A percentile compares a stretch with the other conserved stretches of the same genome.
phyloP scores from a whole-genome alignment of 495 filamentous ascomycete genomes.

The Talaromyces trachyspermus region DNA sequence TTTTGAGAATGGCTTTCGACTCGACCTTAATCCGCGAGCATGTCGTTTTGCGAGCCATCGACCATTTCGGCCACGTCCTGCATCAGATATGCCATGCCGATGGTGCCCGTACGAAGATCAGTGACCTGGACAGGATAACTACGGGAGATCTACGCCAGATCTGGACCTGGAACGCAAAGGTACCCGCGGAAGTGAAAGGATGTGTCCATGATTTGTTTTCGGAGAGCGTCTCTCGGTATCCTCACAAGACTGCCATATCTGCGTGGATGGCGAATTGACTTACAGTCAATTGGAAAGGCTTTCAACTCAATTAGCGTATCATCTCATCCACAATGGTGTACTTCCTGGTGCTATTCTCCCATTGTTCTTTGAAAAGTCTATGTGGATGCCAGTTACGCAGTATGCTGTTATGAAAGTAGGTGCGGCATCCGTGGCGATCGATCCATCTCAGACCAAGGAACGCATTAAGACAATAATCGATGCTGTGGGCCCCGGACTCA shows the following conservation, averaged over 20 bases:
- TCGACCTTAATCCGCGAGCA: too few relatives aligned
- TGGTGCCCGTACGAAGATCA: conserved; percentile 17
- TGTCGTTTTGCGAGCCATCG: too few relatives aligned
- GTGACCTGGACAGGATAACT: conserved; percentile 26
- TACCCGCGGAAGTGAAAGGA: conserved; percentile 24
- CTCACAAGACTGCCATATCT: conserved; percentile 30
- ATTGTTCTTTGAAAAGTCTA: conserved; percentile 41
- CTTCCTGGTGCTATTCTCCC: conserved; percentile 25
- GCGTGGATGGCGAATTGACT: conserved; percentile 42
- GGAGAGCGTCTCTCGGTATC: conserved; percentile 24
- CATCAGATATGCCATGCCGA: not conserved
- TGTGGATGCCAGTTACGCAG: conserved; percentile 34
- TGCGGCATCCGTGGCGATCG: conserved; percentile 28
- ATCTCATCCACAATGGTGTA: conserved; percentile 21
- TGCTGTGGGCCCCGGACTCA: conserved; percentile 23
- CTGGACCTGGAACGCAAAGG: conserved; percentile 33
- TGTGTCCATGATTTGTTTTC: conserved; percentile 36
- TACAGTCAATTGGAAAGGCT: conserved; percentile 35
- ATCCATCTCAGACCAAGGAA: conserved; percentile 25
- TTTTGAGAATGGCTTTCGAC: too few relatives aligned
- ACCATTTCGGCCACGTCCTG: not conserved
- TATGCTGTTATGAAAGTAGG: conserved; percentile 38
- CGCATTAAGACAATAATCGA: conserved; percentile 30
- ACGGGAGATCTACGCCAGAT: conserved; percentile 36
- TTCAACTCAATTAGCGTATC: conserved; percentile 22